Base-by-base conservation (phyloP, 257 asterid genomes). In the Lithospermum erythrorhizon region DNA sequence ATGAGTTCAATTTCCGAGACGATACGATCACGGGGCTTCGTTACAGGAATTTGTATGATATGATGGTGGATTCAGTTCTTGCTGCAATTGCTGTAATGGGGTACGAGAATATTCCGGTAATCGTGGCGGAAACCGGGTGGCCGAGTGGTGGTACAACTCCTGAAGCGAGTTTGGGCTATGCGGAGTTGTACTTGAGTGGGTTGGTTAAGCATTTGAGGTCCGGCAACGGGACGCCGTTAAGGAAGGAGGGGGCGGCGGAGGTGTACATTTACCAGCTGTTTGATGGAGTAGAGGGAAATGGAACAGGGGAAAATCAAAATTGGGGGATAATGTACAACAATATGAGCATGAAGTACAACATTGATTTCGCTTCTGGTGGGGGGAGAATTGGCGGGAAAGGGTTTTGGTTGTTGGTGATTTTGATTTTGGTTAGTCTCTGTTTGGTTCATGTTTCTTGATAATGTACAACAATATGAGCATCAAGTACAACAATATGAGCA, bases 61-160 rank as follows among this genome's bases (percentile, higher is more conserved):
- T 87, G 95, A 90, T 90, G 95, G 94, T 90, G 22, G 98, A 91
- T 32, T 80, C 84, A 1, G 84, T 91, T 0, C 27, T 91, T 6
- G 87, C 96, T 0, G 90, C 96, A 2, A 66, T 88, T 79, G 89
- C 96, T 2, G 83, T 80, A 29, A 24, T 81, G 1, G 95, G 98
- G 13, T 77, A 78, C 70, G 90, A 81, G 70, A 75, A 68, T 56
- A 57, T 88, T 18, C 93, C 89, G 4, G 66, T 91, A 24, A 75
- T 88, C n/a, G 87, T 91, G 76, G 64, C 96, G 0, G 93, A 82
- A 72, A 91, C 95, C 0, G 98, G 98, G 11, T 91, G 98, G 98
- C 95, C 94, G 9, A 64, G 72, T 41, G 17, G 49, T 3, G 49
- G 49, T 27, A 27, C 4, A 5, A 14, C 32, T 61, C 29, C 23